phyloP scores from a whole-genome alignment of 139 green algal species.

The Closterium sp. region DNA sequence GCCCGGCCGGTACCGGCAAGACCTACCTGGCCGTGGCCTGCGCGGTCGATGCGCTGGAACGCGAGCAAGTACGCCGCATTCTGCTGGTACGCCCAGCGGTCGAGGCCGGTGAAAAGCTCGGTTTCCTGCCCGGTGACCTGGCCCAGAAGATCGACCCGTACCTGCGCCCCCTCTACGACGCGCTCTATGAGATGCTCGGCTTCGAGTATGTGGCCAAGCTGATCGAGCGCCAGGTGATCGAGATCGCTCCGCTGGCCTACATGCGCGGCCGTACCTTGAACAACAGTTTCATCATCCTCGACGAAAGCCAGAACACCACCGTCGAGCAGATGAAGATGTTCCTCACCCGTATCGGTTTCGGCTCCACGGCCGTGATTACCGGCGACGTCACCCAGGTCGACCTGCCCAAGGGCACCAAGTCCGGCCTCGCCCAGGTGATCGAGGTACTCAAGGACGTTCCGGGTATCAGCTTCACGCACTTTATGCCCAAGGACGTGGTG shows the following conservation, averaged over 20 bases:
- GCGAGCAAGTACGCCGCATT: not conserved
- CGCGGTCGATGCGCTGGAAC: not conserved
- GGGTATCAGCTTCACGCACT: not conserved
- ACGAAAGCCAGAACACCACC: slow-evolving; percentile 36
- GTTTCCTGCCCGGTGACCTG: slow-evolving; percentile 24
- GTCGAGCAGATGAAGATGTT: slow-evolving; percentile 36
- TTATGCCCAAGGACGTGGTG: not conserved
- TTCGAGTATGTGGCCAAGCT: not conserved
- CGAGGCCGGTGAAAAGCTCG: slow-evolving; percentile 1
- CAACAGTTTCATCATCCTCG: slow-evolving; percentile 33
- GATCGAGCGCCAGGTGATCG: not conserved
- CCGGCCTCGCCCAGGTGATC: not conserved
- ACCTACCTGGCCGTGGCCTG: not conserved
- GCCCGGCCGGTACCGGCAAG: not conserved
- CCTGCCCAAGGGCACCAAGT: not conserved
- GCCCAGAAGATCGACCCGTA: slow-evolving; percentile 28
- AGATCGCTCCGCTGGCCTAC: slow-evolving; percentile 33
- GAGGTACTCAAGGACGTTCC: not conserved
- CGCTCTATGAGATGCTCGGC: not conserved
- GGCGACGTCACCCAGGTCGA: slow-evolving; percentile 34
- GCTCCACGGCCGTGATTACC: slow-evolving; percentile 3
- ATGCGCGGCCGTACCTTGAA: slow-evolving; percentile 35
- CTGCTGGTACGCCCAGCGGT: slow-evolving; percentile 14
- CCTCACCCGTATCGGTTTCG: slow-evolving; percentile 27
- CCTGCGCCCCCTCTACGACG: slow-evolving; percentile 31